Evolutionary conservation across 1,284 basidiomycete genomes (phyloP), one percentile per base, ranked within the genome.

Genomic region (Puccinia hordei): DNA sequence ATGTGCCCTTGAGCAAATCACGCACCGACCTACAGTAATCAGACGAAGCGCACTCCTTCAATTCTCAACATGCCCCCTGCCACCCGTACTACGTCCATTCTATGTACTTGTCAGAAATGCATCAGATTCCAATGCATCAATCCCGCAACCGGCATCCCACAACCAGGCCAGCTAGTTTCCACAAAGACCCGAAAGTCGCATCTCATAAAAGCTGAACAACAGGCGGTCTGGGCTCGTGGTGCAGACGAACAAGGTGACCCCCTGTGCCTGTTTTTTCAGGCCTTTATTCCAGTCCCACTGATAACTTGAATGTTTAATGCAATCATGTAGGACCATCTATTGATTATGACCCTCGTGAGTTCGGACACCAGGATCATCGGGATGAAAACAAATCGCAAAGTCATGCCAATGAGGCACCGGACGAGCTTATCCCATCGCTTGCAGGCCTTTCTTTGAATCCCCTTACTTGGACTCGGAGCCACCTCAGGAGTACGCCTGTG

Each of bases 41-140:
- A n/a, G n/a, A n/a, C n/a, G n/a, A n/a, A n/a, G n/a, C n/a, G n/a
- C n/a, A n/a, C n/a, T n/a, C n/a, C n/a, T n/a, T n/a, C 30, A 3
- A 27, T 12, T 59, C 59, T 4, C 33, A 35, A 61, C 59, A 35
- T 61, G 59, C 30, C 59, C 5, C 27, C 59, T 5, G 35, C 59
- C 27, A 5, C 5, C 30, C 49, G 49, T 51, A 5, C 59, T 13
- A 61, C 15, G 15, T 27, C 55, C 55, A 17, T 35, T 13, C 35
- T 61, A 30, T 61, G 59, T 27, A 68, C 65, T 44, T 68, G 65
- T 38, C 9, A 22, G 1, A n/a, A 49, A 41, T 68, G 65, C 22
- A 44, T 17, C 2, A 15, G 4, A 8, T 49, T n/a, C 24, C 65
- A 46, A 44, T 3, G 9, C n/a, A 15, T 68, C 2, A 38, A 68